phyloP scores from a whole-genome alignment of 768 basidiomycete genomes.

The Leccinum rimulosum region DNA sequence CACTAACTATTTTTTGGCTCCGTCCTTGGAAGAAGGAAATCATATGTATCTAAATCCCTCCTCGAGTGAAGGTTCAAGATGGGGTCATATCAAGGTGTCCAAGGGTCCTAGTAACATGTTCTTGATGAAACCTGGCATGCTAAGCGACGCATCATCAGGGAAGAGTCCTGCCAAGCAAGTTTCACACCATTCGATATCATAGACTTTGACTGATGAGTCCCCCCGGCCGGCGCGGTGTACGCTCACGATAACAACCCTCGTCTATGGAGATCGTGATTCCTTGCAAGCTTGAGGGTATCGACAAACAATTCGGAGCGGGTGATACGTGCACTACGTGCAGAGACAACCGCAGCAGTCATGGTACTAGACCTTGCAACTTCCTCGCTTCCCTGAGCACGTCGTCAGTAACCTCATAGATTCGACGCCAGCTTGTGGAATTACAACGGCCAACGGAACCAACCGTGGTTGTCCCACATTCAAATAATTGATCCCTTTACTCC shows the following conservation, averaged over 20 bases:
- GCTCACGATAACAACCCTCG: background rate
- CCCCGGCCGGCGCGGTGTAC: too few species aligned
- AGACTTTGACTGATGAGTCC: background rate
- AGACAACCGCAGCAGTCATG: background rate
- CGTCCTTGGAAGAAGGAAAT: background rate
- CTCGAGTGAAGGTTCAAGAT: background rate
- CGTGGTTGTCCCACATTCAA: background rate
- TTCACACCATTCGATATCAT: background rate
- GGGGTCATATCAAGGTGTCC: background rate
- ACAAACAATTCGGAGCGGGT: background rate
- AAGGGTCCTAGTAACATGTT: background rate
- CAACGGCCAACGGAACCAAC: background rate
- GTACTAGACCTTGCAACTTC: background rate
- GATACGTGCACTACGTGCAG: background rate
- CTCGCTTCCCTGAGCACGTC: background rate
- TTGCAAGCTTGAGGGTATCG: background rate
- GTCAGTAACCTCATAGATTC: background rate
- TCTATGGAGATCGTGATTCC: background rate
- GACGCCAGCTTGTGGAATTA: background rate
- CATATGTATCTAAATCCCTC: background rate
- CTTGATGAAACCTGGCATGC: background rate
- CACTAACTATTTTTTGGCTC: background rate
- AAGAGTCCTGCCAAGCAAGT: background rate
- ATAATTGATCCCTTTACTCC: conserved; percentile 3
- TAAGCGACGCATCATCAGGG: background rate